phyloP scores from a whole-genome alignment of 768 basidiomycete species.

The Termitomyces sp. region DNA sequence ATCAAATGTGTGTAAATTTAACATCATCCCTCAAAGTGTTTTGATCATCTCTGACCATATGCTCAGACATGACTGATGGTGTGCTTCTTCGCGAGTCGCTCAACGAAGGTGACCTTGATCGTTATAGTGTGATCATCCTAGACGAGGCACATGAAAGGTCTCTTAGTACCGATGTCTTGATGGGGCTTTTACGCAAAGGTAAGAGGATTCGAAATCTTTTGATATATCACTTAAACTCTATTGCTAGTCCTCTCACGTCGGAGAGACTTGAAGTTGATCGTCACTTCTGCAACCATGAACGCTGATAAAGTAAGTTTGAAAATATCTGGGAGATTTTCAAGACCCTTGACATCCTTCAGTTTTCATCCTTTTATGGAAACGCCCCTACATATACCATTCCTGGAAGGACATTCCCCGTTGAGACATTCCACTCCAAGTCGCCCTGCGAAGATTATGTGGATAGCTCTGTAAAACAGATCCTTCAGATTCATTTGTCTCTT shows the following conservation, averaged over 20 bases:
- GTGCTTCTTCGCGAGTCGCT: conserved; percentile 96
- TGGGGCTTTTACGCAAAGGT: conserved; percentile 96
- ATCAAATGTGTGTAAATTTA: conserved; percentile 78
- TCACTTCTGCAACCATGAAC: conserved; percentile 99
- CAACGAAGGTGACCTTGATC: conserved; percentile 97
- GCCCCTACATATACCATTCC: conserved; percentile 93
- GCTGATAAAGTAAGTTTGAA: conserved; percentile 77
- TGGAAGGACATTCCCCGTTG: conserved; percentile 94
- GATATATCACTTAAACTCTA: conserved; percentile 6
- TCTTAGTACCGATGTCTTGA: conserved; percentile 94
- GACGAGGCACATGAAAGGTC: conserved; percentile 99
- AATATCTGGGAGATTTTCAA: not conserved
- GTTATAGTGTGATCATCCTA: conserved; percentile 96
- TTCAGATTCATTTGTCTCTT: conserved; percentile 92
- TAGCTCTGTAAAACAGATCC: conserved; percentile 94
- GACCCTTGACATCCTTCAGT: conserved; percentile 41
- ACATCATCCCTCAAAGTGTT: too few relatives aligned
- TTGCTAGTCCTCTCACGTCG: conserved; percentile 76
- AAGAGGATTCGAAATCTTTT: conserved; percentile 22
- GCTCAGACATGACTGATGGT: conserved; percentile 96
- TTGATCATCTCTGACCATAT: not conserved
- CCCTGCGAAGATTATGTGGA: conserved; percentile 99
- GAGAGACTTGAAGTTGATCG: conserved; percentile 92
- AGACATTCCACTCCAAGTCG: conserved; percentile 93
- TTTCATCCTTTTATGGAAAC: conserved; percentile 92